Evolutionary conservation across 2,329 filamentous ascomycete species (phyloP).

Genomic region (Colletotrichum somersetense): DNA sequence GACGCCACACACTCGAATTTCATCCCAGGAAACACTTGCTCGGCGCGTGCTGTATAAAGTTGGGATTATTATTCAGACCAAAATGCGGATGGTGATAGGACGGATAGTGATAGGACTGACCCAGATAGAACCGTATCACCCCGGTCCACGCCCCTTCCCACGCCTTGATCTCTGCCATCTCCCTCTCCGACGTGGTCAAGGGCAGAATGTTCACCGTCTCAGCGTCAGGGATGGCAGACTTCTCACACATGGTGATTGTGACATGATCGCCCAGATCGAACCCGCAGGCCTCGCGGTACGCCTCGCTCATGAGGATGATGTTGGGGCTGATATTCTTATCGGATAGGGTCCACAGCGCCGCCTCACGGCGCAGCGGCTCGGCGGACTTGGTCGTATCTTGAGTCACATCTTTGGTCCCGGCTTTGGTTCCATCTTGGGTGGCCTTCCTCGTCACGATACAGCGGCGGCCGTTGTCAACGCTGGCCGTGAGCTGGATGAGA

Average conservation of each 20-base stretch:
- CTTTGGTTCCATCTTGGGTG: conserved; percentile 38
- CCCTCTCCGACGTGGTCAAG: conserved; percentile 26
- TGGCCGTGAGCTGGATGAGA: conserved; percentile 59
- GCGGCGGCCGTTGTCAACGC: conserved; percentile 57
- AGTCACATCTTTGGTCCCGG: neutral
- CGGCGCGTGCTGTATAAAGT: conserved; percentile 66
- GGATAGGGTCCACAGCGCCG: conserved; percentile 63
- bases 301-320: conserved; percentile 78
- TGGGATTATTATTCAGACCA: neutral
- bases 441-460: conserved; percentile 56
- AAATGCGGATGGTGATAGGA: too few relatives aligned
- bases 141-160: conserved; percentile 43
- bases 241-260: conserved; percentile 69
- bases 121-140: conserved; percentile 32
- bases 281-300: conserved; percentile 78
- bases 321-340: conserved; percentile 75
- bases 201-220: conserved; percentile 58
- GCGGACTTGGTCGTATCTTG: conserved; percentile 42
- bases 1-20: conserved; percentile 73
- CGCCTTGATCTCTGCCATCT: conserved; percentile 52
- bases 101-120: neutral
- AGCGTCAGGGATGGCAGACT: conserved; percentile 64
- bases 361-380: conserved; percentile 54
- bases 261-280: conserved; percentile 78
- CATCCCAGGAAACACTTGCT: conserved; percentile 78